Evolutionary conservation across 768 basidiomycete species (phyloP).

Genomic region (Termitomyces sp.): DNA sequence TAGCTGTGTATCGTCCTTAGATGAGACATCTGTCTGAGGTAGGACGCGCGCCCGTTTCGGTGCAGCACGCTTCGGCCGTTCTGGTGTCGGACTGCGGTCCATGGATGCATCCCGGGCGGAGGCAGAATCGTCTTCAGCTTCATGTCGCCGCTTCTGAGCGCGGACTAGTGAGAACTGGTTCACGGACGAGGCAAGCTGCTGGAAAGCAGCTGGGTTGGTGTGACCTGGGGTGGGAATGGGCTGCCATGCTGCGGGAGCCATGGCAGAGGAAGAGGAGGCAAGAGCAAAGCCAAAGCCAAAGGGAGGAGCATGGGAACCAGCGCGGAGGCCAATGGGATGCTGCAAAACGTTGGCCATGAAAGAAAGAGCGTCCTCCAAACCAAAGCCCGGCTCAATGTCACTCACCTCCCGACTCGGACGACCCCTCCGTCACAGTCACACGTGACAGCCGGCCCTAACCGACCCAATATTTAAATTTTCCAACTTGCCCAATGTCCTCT

Average conservation of each 20-base stretch:
- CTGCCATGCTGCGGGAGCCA: conserved; percentile 45
- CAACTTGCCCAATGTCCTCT: conserved; percentile 7
- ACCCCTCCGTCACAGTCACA: neutral
- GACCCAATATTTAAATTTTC: conserved; percentile 1
- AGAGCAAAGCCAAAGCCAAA: conserved; percentile 76
- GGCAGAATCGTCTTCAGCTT: conserved; percentile 59
- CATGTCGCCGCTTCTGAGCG: conserved; percentile 60
- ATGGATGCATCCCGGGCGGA: conserved; percentile 61
- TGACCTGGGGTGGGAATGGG: conserved; percentile 41
- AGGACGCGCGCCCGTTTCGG: conserved; percentile 63
- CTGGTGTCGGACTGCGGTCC: conserved; percentile 85
- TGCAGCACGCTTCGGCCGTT: conserved; percentile 64
- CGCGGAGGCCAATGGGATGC: conserved; percentile 50
- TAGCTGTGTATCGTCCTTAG: conserved; percentile 36
- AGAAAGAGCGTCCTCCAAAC: conserved; percentile 2
- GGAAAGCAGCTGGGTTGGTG: conserved; percentile 49
- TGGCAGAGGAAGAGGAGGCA: conserved; percentile 36
- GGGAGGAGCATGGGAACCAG: conserved; percentile 57
- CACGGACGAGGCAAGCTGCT: conserved; percentile 51
- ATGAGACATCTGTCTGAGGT: conserved; percentile 24
- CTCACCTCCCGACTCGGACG: too few relatives aligned
- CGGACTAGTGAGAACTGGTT: conserved; percentile 39
- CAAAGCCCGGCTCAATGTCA: too few relatives aligned
- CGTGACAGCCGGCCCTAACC: conserved; percentile 35
- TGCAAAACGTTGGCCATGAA: conserved; percentile 72